Conservation (phyloP, 2,329 filamentous ascomycete genomes). For the Aureobasidium sp. region DNA sequence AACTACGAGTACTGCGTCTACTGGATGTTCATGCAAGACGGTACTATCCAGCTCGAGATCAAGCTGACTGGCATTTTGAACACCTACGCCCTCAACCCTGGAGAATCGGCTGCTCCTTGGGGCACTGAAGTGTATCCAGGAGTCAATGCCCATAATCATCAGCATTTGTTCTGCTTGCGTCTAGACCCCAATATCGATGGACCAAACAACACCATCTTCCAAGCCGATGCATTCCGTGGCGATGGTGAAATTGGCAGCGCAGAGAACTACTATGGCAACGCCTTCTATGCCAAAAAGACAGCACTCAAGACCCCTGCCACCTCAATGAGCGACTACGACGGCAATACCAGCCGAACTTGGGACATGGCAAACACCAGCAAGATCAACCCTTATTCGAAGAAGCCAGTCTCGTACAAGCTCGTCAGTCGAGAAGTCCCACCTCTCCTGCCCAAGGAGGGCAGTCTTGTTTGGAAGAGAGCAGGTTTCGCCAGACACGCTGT, state of each 20-base stretch:
- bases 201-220: slow-evolving; percentile 63
- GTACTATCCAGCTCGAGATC: slow-evolving; percentile 84
- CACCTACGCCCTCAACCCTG: slow-evolving; percentile 75
- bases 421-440: slow-evolving; percentile 76
- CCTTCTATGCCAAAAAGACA: slow-evolving; percentile 78
- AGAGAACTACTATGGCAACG: slow-evolving; percentile 85
- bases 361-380: slow-evolving; percentile 81
- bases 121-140: slow-evolving; percentile 86
- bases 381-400: slow-evolving; percentile 77
- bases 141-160: slow-evolving; percentile 82
- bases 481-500: slow-evolving; percentile 81
- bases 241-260: slow-evolving; percentile 67
- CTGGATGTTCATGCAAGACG: slow-evolving; percentile 90
- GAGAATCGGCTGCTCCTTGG: slow-evolving; percentile 78
- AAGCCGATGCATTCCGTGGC: slow-evolving; percentile 65
- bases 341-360: slow-evolving; percentile 72
- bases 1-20: slow-evolving; percentile 90
- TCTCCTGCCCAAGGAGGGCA: slow-evolving; percentile 70
- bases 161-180: slow-evolving; percentile 88
- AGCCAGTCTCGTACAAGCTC: slow-evolving; percentile 80
- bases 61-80: slow-evolving; percentile 86
- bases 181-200: slow-evolving; percentile 84
- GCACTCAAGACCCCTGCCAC: slow-evolving; percentile 63
- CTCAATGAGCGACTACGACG: slow-evolving; percentile 72
- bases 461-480: slow-evolving; percentile 81